Percentiles rank a stretch among this genome's conserved stretches.
phyloP scores from a whole-genome alignment of 2,329 filamentous ascomycete species.

The Blastomyces parvus region DNA sequence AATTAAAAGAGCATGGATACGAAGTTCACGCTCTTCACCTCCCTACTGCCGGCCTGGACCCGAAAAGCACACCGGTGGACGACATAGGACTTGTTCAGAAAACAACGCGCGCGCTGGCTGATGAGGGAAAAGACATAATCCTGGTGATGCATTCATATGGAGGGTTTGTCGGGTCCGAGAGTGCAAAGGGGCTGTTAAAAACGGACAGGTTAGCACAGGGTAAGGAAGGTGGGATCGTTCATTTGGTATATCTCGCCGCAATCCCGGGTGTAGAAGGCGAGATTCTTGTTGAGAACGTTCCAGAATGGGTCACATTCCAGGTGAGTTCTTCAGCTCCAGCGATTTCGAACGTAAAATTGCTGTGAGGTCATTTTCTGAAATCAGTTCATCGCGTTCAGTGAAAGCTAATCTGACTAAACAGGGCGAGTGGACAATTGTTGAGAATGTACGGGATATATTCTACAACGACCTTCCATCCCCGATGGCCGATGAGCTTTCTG shows the following conservation, averaged over 20 bases:
- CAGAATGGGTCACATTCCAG: neutral
- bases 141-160: slow-evolving; percentile 31
- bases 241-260: slow-evolving; percentile 20
- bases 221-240: slow-evolving; percentile 26
- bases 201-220: slow-evolving; percentile 21
- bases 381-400: neutral
- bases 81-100: slow-evolving; percentile 25
- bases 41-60: slow-evolving; percentile 20
- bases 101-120: slow-evolving; percentile 19
- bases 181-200: slow-evolving; percentile 22
- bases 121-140: slow-evolving; percentile 27
- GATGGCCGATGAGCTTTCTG: slow-evolving; percentile 20
- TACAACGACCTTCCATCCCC: slow-evolving; percentile 25
- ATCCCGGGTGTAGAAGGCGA: neutral
- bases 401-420: neutral
- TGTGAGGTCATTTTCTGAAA: neutral
- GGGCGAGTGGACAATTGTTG: neutral
- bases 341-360: neutral
- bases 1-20: slow-evolving; percentile 27
- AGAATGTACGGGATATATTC: slow-evolving; percentile 12
- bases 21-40: slow-evolving; percentile 22
- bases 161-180: slow-evolving; percentile 25
- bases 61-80: slow-evolving; percentile 23
- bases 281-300: neutral
- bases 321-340: neutral